Base-by-base conservation (phyloP, 805 yeast genomes). In the Brettanomyces anomalus region DNA sequence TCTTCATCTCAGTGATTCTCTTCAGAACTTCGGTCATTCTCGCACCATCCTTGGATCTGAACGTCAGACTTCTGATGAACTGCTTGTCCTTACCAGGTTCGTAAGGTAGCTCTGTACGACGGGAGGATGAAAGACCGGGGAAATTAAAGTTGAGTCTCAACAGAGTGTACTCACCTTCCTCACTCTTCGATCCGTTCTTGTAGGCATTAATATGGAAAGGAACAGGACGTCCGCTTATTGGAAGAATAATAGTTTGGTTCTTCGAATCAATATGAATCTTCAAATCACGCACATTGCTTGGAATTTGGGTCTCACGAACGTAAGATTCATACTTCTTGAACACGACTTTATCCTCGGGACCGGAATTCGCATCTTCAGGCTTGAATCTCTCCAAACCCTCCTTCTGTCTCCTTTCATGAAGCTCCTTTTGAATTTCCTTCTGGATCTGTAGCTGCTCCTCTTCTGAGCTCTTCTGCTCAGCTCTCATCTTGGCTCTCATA, bases 161-260 rank as follows among this genome's bases (percentile, higher is more conserved):
- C 57, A 85, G 89, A 1, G 96, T 88, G 61, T 76, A 88, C 52
- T 89, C 97, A 42, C 97, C 97, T 68, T 93, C 97, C 57, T 93
- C 98, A 49, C 82, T 86, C 57, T 88, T 89, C 10, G 95, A 84
- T 40, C 96, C 97, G 58, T 86, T 89, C 57, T 89, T 90, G 67
- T 85, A 89, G 4, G 97, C 72, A 61, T 87, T 87, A 57, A 90
- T 88, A 61, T 90, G 98, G 71, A 93, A 90, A 19, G 98, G 98
- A 41, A 93, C 97, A 1, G 97, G 97, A 56, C 97, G 75, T 49
- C 98, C 98, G 55, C 82, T 77, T 45, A 90, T 83, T 41, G 98
- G 98, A 46, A 90, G 67, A 47, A 90, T 77, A 43, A 90, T 83
- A 1, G 97, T 85, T 64, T 89, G 96, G 45, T 84, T 76, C 56